Evolutionary conservation across 345 rosid genomes (phyloP).

Genomic region (Stellera chamaejasme): DNA sequence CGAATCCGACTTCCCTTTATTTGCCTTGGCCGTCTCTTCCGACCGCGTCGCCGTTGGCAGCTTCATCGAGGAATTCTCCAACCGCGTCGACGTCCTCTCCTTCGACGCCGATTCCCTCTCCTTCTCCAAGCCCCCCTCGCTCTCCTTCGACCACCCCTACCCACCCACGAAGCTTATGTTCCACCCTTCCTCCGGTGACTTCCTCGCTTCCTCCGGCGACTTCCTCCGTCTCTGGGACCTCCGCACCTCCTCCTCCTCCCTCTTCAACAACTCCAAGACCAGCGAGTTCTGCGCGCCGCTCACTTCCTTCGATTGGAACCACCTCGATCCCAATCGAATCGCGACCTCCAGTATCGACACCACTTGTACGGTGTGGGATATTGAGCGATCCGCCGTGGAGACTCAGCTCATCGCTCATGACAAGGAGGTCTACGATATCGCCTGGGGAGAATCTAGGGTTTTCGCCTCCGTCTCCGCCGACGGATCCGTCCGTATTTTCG

Average conservation of each 20-base stretch:
- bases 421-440: constrained; percentile 75
- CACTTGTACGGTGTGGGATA: constrained; percentile 94
- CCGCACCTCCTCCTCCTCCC: constrained; percentile 29
- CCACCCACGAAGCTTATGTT: constrained; percentile 87
- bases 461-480: constrained; percentile 78
- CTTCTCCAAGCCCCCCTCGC: constrained; percentile 28
- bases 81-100: constrained; percentile 77
- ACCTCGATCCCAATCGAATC: constrained; percentile 77
- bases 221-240: constrained; percentile 73
- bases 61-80: constrained; percentile 75
- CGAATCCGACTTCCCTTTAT: constrained; percentile 76
- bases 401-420: constrained; percentile 89
- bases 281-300: constrained; percentile 74
- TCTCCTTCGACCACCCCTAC: constrained; percentile 68
- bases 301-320: constrained; percentile 98
- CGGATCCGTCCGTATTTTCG: constrained; percentile 71
- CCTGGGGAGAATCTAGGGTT: constrained; percentile 79
- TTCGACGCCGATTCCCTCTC: constrained; percentile 69
- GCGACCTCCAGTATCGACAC: constrained; percentile 92
- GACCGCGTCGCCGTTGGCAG: constrained; percentile 78
- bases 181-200: constrained; percentile 38
- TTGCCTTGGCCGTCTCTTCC: constrained; percentile 79
- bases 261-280: constrained; percentile 63
- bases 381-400: constrained; percentile 68
- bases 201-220: constrained; percentile 81